Percentiles rank a stretch among this genome's conserved stretches.
Conservation (phyloP, 306 rosid genomes). For the Neltuma alba region DNA sequence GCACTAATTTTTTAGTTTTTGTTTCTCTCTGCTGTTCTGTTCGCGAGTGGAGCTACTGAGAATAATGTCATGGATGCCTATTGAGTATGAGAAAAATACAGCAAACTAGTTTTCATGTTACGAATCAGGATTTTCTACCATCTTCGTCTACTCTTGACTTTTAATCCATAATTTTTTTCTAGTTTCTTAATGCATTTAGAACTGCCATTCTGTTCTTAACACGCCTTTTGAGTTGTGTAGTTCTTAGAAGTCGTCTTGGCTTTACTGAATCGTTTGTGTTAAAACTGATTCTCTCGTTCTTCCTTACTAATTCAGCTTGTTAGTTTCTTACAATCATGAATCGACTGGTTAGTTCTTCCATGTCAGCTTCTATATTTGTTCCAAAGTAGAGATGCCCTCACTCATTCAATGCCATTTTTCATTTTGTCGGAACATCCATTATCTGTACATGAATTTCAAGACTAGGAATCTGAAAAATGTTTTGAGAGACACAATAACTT, state of each 20-base stretch:
- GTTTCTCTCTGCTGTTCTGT: slow-evolving; percentile 7
- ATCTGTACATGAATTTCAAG: not conserved
- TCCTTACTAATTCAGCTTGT: not conserved
- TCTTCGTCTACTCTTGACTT: not conserved
- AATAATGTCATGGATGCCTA: not conserved
- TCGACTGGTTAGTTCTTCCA: not conserved
- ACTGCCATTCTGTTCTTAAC: not conserved
- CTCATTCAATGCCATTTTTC: not conserved
- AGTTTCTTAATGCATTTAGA: not conserved
- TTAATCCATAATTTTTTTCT: not conserved
- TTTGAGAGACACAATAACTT: not conserved
- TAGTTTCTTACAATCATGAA: not conserved
- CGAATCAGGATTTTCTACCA: not conserved
- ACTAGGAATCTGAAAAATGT: not conserved
- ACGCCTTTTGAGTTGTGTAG: not conserved
- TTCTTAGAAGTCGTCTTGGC: not conserved
- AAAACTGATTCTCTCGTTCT: not conserved
- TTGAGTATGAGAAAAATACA: not conserved
- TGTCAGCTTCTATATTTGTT: not conserved
- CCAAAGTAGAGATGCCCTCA: not conserved
- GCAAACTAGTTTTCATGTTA: not conserved
- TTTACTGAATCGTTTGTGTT: not conserved
- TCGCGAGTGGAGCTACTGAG: not conserved
- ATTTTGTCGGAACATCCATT: not conserved
- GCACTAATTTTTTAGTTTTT: not conserved